These are phyloP conservation scores for Chaetomidium leptoderma DNA, from an alignment of 495 filamentous ascomycete genomes.

Conservation along the genomic window DNA sequence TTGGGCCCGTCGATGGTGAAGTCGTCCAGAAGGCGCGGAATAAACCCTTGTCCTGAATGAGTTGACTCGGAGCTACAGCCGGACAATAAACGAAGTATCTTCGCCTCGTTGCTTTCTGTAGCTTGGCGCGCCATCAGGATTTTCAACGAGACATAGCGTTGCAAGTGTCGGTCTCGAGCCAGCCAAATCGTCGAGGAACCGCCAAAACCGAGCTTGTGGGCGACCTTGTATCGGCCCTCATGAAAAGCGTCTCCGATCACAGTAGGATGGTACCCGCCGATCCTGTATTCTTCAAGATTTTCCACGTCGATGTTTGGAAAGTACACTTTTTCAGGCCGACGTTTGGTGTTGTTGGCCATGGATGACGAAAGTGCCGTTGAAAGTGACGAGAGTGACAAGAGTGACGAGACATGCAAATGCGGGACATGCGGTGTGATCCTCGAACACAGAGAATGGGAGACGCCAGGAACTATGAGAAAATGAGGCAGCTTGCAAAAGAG, in stretches of 20 bases:
- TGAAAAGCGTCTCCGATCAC: neutral
- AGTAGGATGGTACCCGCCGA: neutral
- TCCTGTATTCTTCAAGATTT: neutral
- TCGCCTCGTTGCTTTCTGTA: neutral
- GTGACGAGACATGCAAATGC: neutral
- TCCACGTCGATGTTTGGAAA: neutral
- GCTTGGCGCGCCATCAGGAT: neutral
- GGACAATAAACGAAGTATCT: neutral
- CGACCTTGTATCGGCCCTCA: neutral
- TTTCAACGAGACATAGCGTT: slow-evolving; percentile 2
- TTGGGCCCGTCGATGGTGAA: slow-evolving; percentile 3
- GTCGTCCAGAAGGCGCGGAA: neutral
- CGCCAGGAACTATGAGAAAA: too few species aligned
- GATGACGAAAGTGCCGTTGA: neutral
- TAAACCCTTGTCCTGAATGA: neutral
- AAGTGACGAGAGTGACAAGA: neutral
- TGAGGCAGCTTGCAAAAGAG: too few species aligned
- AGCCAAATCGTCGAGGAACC: slow-evolving; percentile 2
- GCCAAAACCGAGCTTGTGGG: slow-evolving; percentile 2
- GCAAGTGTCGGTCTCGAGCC: neutral
- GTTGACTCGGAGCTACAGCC: neutral
- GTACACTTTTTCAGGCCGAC: neutral
- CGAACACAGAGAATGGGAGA: neutral
- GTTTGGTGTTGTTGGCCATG: neutral
- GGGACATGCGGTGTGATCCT: neutral